Evolutionary conservation across 345 rosid genomes (phyloP).

Genomic region (Hibiscus mutabilis): DNA sequence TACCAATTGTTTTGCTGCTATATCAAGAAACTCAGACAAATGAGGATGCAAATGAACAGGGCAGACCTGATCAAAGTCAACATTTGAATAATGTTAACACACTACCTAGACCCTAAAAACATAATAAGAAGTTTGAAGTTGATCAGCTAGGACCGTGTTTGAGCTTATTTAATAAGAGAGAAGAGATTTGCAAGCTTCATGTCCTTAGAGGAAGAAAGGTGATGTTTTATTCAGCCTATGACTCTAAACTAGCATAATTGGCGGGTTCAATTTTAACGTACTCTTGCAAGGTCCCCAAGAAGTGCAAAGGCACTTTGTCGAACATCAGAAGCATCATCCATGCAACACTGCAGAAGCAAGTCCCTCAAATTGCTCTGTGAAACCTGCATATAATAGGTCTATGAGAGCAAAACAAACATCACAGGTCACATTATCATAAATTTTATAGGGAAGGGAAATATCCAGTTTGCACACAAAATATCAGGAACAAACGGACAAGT

Average conservation of each 20-base stretch:
- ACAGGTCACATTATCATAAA: background rate
- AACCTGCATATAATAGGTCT: conserved; percentile 42
- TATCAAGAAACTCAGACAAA: conserved; percentile 53
- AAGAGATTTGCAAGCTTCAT: background rate
- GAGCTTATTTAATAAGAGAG: background rate
- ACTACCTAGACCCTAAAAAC: conserved; percentile 6
- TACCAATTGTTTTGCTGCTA: conserved; percentile 82
- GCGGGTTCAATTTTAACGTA: conserved; percentile 26
- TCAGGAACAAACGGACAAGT: background rate
- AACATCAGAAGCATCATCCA: conserved; percentile 54
- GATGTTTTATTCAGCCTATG: background rate
- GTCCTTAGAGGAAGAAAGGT: background rate
- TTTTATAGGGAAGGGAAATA: background rate
- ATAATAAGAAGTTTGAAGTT: conserved; percentile 3
- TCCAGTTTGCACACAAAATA: background rate
- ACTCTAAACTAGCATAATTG: background rate
- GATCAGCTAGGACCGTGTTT: background rate
- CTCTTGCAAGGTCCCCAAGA: conserved; percentile 63
- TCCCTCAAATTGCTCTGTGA: conserved; percentile 75
- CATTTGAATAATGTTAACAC: background rate
- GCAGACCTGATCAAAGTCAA: conserved; percentile 41
- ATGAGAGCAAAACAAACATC: background rate
- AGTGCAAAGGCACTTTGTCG: conserved; percentile 82
- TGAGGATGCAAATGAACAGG: conserved; percentile 64
- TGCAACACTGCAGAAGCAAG: conserved; percentile 82